A percentile compares a stretch with the other conserved stretches of the same genome.
These are phyloP conservation scores for Chytriomyces confervae DNA, from an alignment of 192 early-diverging fungal species.

Conservation along the genomic window DNA sequence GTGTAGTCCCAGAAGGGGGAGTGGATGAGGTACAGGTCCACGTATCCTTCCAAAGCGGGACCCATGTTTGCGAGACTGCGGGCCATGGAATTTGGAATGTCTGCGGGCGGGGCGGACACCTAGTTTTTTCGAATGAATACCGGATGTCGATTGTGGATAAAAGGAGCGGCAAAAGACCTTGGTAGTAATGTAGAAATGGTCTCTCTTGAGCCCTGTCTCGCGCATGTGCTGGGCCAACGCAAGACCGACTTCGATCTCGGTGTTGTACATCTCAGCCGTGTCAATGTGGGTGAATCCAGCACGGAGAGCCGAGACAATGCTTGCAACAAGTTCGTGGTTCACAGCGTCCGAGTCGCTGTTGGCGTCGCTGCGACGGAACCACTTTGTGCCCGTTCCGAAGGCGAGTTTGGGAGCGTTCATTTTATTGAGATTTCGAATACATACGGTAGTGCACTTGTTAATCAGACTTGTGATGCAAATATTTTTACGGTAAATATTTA, in stretches of 20 bases:
- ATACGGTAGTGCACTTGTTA: too few relatives aligned
- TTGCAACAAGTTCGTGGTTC: constrained; percentile 31
- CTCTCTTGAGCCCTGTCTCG: constrained; percentile 53
- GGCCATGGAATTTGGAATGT: neutral
- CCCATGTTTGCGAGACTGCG: constrained; percentile 66
- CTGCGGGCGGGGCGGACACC: constrained; percentile 14
- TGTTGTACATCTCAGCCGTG: constrained; percentile 68
- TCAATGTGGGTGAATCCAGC: constrained; percentile 58
- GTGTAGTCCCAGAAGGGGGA: constrained; percentile 61
- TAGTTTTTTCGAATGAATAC: neutral
- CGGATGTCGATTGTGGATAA: neutral
- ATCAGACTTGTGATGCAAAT: too few relatives aligned
- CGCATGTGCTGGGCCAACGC: constrained; percentile 23
- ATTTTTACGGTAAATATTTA: too few relatives aligned
- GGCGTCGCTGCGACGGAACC: constrained; percentile 28
- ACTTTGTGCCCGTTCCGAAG: constrained; percentile 44
- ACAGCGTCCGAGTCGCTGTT: neutral
- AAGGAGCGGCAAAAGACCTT: constrained; percentile 33
- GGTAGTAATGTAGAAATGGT: constrained; percentile 56
- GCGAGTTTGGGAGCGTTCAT: constrained; percentile 29
- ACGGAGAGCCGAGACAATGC: constrained; percentile 27
- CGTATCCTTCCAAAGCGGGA: constrained; percentile 61
- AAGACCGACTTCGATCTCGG: constrained; percentile 63
- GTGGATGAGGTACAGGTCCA: constrained; percentile 86
- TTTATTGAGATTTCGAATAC: neutral